A percentile compares a stretch with the other conserved stretches of the same genome.
phyloP scores from a whole-genome alignment of 176 grass and related monocot genomes.

The Oryza meyeriana region DNA sequence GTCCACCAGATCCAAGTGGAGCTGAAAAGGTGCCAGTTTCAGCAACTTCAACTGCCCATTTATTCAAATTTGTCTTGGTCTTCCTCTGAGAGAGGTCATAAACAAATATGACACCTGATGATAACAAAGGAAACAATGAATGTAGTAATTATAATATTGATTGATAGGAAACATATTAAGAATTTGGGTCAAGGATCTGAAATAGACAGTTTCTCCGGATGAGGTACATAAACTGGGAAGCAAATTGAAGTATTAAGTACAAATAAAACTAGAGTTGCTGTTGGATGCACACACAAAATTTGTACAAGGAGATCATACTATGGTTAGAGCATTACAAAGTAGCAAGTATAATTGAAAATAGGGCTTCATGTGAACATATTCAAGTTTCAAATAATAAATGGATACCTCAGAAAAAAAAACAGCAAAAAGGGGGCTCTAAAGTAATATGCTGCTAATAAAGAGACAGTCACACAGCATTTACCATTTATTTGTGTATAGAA shows the following conservation, averaged over 20 bases:
- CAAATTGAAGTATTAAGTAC: neutral
- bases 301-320: neutral
- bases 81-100: slow-evolving; percentile 88
- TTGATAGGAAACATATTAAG: neutral
- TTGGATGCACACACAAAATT: neutral
- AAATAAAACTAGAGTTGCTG: slow-evolving; percentile 24
- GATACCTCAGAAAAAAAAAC: neutral
- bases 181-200: neutral
- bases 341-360: neutral
- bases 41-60: slow-evolving; percentile 85
- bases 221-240: neutral
- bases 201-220: neutral
- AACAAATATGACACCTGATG: slow-evolving; percentile 89
- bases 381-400: neutral
- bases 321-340: too few relatives aligned
- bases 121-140: slow-evolving; percentile 30
- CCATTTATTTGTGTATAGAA: slow-evolving; percentile 94
- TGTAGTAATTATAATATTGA: slow-evolving; percentile 2
- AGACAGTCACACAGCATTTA: slow-evolving; percentile 19
- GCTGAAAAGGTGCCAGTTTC: slow-evolving; percentile 82
- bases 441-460: neutral
- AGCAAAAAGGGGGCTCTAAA: neutral
- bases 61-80: slow-evolving; percentile 84
- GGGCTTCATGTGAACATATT: neutral
- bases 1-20: slow-evolving; percentile 77